Base-by-base conservation (phyloP, 805 yeast species). In the Maudiozyma bulderi region DNA sequence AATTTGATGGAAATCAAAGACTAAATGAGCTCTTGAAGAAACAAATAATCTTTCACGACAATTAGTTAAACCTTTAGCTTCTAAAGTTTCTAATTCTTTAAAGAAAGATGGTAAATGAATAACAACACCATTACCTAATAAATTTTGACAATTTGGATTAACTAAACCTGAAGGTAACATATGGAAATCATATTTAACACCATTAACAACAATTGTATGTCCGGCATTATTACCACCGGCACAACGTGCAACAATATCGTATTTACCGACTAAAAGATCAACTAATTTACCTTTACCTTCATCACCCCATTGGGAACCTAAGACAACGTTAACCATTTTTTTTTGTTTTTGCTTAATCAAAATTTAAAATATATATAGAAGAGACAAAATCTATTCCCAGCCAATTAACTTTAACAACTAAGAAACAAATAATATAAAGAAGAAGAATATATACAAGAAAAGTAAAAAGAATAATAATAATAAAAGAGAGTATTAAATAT, bases 221-320 rank as follows among this genome's bases (percentile, higher is more conserved):
- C 99, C 99, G 31, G 99, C 99, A 66, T 93, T 93, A 75, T 93
- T 93, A 64, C 99, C 99, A 70, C 99, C 99, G 66, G 85, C 90
- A 72, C 98, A 91, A 68, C 99, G 80, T 31, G 98, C 97, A 68
- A 97, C 95, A 40, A 93, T 91, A 58, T 93, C 98, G 60, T 93
- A 84, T 57, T 87, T 82, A 62, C 91, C 98, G 71, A 98, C 95
- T 47, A 93, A 77, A 49, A 93, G 74, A 67, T 93, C 99, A 45
- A 93, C 99, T 51, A 93, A 78, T 71, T 93, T 93, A 51, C 99
- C 99, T 68, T 93, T 93, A 66, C 99, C 99, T 80, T 93, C 99
- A 66, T 93, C 99, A 56, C 99, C 99, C 99, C 99, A 93, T 72
- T 93, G 99, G 71, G 98, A 75, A 51, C 99, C 99, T 62, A 93